Conservation (phyloP, 2,329 filamentous ascomycete species). For the Allantophomopsis cytisporea region DNA sequence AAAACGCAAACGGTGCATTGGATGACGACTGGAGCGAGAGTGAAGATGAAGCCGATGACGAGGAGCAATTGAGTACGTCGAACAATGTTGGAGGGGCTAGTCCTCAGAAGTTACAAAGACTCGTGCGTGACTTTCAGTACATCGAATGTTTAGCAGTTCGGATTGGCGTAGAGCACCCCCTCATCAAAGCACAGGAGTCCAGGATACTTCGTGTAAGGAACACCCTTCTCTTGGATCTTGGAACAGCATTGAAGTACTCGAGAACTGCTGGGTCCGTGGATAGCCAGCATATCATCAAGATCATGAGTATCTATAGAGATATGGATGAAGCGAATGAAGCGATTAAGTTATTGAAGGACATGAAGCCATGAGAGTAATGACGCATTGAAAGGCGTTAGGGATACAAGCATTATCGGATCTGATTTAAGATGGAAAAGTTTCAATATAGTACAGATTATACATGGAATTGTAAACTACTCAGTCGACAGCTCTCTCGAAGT, state of each 20-base stretch:
- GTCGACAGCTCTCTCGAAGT: conserved; percentile 36
- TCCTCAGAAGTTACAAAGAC: conserved; percentile 29
- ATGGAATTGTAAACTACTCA: conserved; percentile 33
- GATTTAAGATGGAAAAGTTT: conserved; percentile 7
- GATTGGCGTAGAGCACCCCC: conserved; percentile 45
- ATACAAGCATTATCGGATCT: too few species aligned
- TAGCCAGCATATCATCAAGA: conserved; percentile 30
- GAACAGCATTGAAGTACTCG: conserved; percentile 44
- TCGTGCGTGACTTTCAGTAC: conserved; percentile 42
- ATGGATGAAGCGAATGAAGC: conserved; percentile 46
- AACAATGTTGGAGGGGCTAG: conserved; percentile 17
- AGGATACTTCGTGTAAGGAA: conserved; percentile 43
- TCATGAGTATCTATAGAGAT: conserved; percentile 45
- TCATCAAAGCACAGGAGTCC: conserved; percentile 40
- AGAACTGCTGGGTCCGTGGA: conserved; percentile 24
- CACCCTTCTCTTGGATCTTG: conserved; percentile 51
- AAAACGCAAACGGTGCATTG: conserved; percentile 11
- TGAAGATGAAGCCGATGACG: conserved; percentile 23
- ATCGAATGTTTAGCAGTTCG: conserved; percentile 34
- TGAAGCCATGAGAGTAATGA: conserved; percentile 9
- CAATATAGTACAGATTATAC: conserved; percentile 25
- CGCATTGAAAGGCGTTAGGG: neutral
- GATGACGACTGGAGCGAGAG: conserved; percentile 20
- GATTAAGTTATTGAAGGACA: conserved; percentile 29
- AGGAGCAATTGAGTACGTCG: conserved; percentile 12